Percentiles rank a stretch among this genome's conserved stretches.
These are phyloP conservation scores for Lactarius quietus DNA, from an alignment of 768 basidiomycete species.

Conservation along the genomic window DNA sequence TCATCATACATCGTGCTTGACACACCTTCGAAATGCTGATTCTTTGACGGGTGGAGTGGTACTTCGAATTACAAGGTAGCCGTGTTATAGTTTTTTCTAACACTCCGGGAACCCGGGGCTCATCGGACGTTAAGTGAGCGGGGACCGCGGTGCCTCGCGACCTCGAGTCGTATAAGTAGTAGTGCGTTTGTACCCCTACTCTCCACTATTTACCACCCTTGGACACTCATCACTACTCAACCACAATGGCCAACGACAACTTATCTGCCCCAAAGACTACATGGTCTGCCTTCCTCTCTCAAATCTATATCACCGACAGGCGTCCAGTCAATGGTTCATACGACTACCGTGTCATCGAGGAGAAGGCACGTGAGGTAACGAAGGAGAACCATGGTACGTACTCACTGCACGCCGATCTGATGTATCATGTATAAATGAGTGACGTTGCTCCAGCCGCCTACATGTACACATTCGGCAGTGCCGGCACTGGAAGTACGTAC, in stretches of 20 bases:
- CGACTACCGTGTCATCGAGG: slow-evolving; percentile 57
- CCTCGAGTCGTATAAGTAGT: no score
- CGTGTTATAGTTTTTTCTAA: no score
- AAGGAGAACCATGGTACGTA: slow-evolving; percentile 53
- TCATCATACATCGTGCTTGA: no score
- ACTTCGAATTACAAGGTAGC: no score
- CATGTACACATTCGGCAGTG: slow-evolving; percentile 73
- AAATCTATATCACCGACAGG: not conserved
- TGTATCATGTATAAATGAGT: not conserved
- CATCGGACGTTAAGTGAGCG: no score
- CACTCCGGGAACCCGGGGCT: no score
- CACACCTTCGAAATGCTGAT: no score
- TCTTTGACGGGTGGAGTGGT: no score
- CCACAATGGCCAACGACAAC: not conserved
- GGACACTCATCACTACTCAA: not conserved
- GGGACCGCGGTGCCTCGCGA: no score
- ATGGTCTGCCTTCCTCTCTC: slow-evolving; percentile 10
- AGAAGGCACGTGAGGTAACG: slow-evolving; percentile 57
- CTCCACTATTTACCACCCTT: not conserved
- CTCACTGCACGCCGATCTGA: not conserved
- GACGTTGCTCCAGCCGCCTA: slow-evolving; percentile 50
- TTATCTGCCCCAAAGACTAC: not conserved
- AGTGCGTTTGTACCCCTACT: no score
- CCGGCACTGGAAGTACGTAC: slow-evolving; percentile 70
- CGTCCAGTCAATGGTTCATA: slow-evolving; percentile 49